phyloP scores from a whole-genome alignment of 164 flowering plant genomes.

The Stephania japonica region DNA sequence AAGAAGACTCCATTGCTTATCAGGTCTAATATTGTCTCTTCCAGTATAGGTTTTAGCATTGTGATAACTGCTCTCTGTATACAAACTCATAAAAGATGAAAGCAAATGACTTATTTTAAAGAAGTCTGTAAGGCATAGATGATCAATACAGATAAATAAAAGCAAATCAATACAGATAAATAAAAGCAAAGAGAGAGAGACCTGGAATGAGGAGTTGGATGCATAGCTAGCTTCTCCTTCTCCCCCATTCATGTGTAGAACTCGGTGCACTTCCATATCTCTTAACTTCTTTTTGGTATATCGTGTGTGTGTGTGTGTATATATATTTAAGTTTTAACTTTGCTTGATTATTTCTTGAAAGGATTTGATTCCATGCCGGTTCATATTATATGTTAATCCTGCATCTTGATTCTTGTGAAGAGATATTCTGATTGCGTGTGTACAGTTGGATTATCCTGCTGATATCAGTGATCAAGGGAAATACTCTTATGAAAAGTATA shows the following conservation, averaged over 20 bases:
- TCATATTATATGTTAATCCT: too few species aligned
- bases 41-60: conserved; percentile 30
- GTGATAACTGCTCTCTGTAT: conserved; percentile 39
- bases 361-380: too few species aligned
- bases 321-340: too few species aligned
- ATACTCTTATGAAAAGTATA: too few species aligned
- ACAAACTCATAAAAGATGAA: background rate
- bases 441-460: too few species aligned
- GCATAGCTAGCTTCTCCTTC: conserved; percentile 36
- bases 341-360: too few species aligned
- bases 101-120: background rate
- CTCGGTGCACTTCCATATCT: conserved; percentile 4
- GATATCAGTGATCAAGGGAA: too few species aligned
- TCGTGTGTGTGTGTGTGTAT: too few species aligned
- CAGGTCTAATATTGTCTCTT: conserved; percentile 33
- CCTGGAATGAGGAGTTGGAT: conserved; percentile 38
- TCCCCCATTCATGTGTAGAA: conserved; percentile 30
- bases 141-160: background rate
- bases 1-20: conserved; percentile 10
- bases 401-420: too few species aligned
- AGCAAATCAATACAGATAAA: too few species aligned
- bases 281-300: too few species aligned
- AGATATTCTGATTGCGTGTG: too few species aligned
- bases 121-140: background rate
- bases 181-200: conserved; percentile 8